Percentiles rank a stretch among this genome's conserved stretches.
Conservation (phyloP, 257 asterid genomes). For the Solanum chiquidenum region DNA sequence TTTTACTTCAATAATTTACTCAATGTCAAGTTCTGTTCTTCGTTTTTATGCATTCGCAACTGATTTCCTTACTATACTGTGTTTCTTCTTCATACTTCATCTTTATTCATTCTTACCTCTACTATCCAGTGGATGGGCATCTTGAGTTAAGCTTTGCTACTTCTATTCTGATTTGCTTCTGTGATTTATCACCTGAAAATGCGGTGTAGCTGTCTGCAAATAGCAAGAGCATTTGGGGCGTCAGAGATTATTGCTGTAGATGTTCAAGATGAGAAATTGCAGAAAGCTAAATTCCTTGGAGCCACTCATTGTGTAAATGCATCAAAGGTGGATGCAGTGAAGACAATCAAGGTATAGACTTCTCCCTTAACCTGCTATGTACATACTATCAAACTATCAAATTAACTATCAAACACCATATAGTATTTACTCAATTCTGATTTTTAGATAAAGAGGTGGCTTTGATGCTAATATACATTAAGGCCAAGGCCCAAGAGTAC, state of each 20-base stretch:
- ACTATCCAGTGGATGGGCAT: not conserved
- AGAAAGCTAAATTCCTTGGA: constrained; percentile 70
- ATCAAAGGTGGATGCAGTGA: constrained; percentile 59
- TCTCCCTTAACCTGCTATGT: not conserved
- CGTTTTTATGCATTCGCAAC: not conserved
- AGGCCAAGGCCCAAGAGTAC: not conserved
- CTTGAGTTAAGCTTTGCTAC: not conserved
- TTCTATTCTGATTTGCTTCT: not conserved
- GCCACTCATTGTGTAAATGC: constrained; percentile 88
- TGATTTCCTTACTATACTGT: not conserved
- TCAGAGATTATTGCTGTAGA: constrained; percentile 94
- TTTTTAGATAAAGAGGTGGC: not conserved
- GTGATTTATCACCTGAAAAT: constrained; percentile 19
- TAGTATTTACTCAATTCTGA: not conserved
- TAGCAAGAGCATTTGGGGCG: constrained; percentile 97
- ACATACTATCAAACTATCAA: not conserved
- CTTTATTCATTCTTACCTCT: not conserved
- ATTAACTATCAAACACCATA: not conserved
- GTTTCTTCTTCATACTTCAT: not conserved
- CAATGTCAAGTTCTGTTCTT: not conserved
- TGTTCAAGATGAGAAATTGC: constrained; percentile 84
- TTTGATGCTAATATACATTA: not conserved
- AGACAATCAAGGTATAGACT: constrained; percentile 48
- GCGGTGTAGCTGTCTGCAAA: constrained; percentile 83
- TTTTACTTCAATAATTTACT: not conserved